Evolutionary conservation across 78 protist species (phyloP), one percentile per base, ranked within the genome.

Genomic region (Goniomonas avonlea): DNA sequence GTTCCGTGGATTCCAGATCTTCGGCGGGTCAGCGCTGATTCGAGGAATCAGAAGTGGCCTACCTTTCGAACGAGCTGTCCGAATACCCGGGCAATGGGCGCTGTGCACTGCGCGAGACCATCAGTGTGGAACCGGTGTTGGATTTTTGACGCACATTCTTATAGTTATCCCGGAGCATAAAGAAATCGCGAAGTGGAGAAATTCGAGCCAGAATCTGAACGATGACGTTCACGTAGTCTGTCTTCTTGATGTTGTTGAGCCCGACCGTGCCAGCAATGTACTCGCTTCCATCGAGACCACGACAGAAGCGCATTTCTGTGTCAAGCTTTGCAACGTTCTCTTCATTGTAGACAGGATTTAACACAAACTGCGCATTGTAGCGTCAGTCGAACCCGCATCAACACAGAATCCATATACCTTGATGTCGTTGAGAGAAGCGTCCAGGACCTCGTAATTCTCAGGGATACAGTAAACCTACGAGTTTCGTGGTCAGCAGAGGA

Each of bases 181-280:
- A 66, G 70, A 77, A 94, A 77, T 93, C 63, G n/a, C 98, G 86
- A 23, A 95, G 38, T 18, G 69, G 70, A 18, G 81, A 45, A 18
- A 93, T 82, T 78, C 77, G 89, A 4, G 76, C 40, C 23, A 96
- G 85, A 18, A 89, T 68, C 77, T 95, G 98, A 2, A 96, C 35
- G n/a, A 90, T 74, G 38, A 89, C 98, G 81, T 93, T 95, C 34
- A 95, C 11, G 76, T 73, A 90, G 37, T 92, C 93, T 9, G 89
- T 96, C 37, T 47, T 35, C 58, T 85, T 82, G 63, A 96, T 82
- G 82, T 94, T 94, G 84, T 96, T 95, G 31, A 96, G 61, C 5
- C 99, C 99, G 48, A 96, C 82, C 4, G 88, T 43, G 31, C 99
- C 98, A 4, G 92, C 94, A 84, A 38, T 82, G 69, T 53, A 94